Evolutionary conservation across 192 early-diverging fungal species (phyloP).

Genomic region (Coemansia sp.): DNA sequence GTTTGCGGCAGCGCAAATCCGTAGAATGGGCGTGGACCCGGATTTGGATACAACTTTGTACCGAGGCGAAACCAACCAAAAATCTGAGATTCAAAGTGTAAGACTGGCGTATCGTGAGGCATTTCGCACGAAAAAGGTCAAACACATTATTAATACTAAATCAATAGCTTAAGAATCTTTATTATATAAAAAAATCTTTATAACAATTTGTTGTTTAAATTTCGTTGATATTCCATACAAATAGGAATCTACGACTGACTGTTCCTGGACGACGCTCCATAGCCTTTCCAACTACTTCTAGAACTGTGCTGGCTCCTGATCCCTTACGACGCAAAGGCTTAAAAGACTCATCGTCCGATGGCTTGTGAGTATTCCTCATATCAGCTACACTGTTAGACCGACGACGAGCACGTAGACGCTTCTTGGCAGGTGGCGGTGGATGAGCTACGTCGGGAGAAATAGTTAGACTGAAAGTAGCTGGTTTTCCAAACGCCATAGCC

Average conservation of each 20-base stretch:
- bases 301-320: constrained; percentile 47
- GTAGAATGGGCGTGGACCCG: constrained; percentile 28
- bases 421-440: constrained; percentile 38
- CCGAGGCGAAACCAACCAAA: constrained; percentile 19
- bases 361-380: constrained; percentile 13
- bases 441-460: constrained; percentile 15
- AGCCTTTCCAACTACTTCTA: constrained; percentile 47
- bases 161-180: background rate
- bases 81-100: constrained; percentile 3
- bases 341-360: constrained; percentile 16
- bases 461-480: constrained; percentile 39
- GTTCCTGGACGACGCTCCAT: constrained; percentile 52
- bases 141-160: constrained; percentile 12
- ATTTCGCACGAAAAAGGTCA: constrained; percentile 12
- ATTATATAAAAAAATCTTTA: background rate
- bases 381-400: constrained; percentile 43
- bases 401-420: constrained; percentile 42
- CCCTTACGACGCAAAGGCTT: constrained; percentile 18
- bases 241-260: constrained; percentile 50
- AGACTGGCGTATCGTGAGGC: constrained; percentile 40
- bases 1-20: constrained; percentile 26
- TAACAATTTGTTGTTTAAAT: constrained; percentile 19
- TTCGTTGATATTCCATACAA: constrained; percentile 55
- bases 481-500: constrained; percentile 49
- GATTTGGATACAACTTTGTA: constrained; percentile 20